Evolutionary conservation across 225 moss, liverwort and hornwort genomes (phyloP).

Genomic region (Polytrichum commune): DNA sequence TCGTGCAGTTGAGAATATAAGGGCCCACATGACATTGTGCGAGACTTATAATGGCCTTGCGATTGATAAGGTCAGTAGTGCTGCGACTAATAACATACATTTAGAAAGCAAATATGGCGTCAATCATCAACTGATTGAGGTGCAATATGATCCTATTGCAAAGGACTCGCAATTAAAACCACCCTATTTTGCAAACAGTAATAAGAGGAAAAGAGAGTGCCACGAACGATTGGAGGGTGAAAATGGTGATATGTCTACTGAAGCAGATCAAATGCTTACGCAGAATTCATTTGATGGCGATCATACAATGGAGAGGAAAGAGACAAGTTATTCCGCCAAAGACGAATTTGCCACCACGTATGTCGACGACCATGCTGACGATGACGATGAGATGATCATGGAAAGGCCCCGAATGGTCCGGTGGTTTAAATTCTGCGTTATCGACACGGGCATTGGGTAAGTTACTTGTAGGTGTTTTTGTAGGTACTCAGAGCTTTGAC

Average conservation of each 20-base stretch:
- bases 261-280: conserved; percentile 10
- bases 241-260: neutral
- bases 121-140: conserved; percentile 6
- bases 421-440: conserved; percentile 43
- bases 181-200: conserved; percentile 28
- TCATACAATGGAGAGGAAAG: conserved; percentile 2
- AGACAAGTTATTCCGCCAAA: neutral
- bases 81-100: conserved; percentile 15
- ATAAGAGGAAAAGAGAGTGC: conserved; percentile 41
- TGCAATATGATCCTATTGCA: conserved; percentile 17
- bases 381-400: conserved; percentile 1
- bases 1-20: conserved; percentile 34
- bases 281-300: conserved; percentile 18
- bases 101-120: neutral
- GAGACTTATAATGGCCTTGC: conserved; percentile 35
- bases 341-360: conserved; percentile 37
- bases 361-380: conserved; percentile 15
- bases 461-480: neutral
- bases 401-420: conserved; percentile 27
- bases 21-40: conserved; percentile 35
- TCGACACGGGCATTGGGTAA: conserved; percentile 49
- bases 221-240: conserved; percentile 19
- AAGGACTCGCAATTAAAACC: conserved; percentile 29
- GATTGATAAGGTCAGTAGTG: conserved; percentile 24
- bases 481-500: too few relatives aligned